Base-by-base conservation (phyloP, 1,139 yeast genomes). In the Hansenula anomala region DNA sequence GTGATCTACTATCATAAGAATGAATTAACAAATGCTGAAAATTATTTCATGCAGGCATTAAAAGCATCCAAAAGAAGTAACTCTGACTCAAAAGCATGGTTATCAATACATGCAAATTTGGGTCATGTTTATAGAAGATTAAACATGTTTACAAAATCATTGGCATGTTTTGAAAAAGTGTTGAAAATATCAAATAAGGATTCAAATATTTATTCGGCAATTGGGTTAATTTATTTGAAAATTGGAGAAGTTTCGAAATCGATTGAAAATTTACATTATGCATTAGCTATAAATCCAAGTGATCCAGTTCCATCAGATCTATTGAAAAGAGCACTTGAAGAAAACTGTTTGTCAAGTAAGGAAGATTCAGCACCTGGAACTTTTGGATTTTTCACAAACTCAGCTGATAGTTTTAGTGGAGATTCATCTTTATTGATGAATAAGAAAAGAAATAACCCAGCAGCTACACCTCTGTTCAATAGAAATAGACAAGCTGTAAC, bases 61-160 rank as follows among this genome's bases (percentile, higher is more conserved):
- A 71, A 72, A 12, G 83, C 87, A 0, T 85, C 95, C 1, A 75
- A 73, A 45, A 71, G 72, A 44, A 67, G 86, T 43, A 84, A 83
- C 51, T 77, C 92, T 4, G 95, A 88, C 45, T 80, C 92, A 6
- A 81, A 79, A 48, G 85, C 94, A 0, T 86, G 96, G 87, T 68
- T 83, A 1, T 84, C 96, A 4, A 85, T 94, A 27, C 89, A 87
- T 59, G 75, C 90, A 17, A 94, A 94, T 58, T 67, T 92, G 43
- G 98, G 96, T 0, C 97, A 90, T 60, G 95, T 92, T 4, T 87
- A 83, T 58, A 69, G 97, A 41, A 72, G 88, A 39, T 61, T 79
- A 40, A 80, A 78, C 38, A 72, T 75, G 40, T 76, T 69, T 41
- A 76, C 78, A 36, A 76, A 78, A 52, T 85, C 97, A 0, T 67